Percentiles rank a stretch among this genome's conserved stretches.
These are phyloP conservation scores for Phylloporus sp. DNA, from an alignment of 768 basidiomycete genomes.

Conservation along the genomic window DNA sequence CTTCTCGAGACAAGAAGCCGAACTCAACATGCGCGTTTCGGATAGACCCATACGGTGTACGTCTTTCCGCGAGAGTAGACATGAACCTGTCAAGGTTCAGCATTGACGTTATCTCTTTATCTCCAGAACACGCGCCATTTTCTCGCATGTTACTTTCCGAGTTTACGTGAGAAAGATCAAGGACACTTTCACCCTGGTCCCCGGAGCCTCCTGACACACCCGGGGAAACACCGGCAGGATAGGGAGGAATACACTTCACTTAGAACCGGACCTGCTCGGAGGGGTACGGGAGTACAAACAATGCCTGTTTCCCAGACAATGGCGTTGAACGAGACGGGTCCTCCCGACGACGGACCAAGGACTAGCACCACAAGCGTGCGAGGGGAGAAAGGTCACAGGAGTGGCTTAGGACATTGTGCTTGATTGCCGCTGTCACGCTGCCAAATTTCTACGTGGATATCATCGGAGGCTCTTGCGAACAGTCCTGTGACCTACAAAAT, in stretches of 20 bases:
- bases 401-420: neutral
- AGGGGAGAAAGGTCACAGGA: neutral
- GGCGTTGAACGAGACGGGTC: neutral
- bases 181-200: slow-evolving; percentile 4
- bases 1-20: neutral
- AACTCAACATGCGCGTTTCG: no score
- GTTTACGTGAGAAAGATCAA: neutral
- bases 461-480: neutral
- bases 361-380: neutral
- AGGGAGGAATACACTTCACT: neutral
- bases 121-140: neutral
- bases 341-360: neutral
- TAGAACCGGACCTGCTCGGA: neutral
- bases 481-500: neutral
- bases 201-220: neutral
- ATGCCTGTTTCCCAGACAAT: neutral
- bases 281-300: neutral
- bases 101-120: neutral
- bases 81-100: neutral
- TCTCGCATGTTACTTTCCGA: neutral
- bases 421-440: slow-evolving; percentile 1
- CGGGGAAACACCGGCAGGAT: neutral
- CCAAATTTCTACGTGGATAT: neutral
- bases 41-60: no score
- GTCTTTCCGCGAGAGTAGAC: neutral